Evolutionary conservation across 495 filamentous ascomycete species (phyloP), one percentile per base, ranked within the genome.

Genomic region (Aspergillus bertholletiae): DNA sequence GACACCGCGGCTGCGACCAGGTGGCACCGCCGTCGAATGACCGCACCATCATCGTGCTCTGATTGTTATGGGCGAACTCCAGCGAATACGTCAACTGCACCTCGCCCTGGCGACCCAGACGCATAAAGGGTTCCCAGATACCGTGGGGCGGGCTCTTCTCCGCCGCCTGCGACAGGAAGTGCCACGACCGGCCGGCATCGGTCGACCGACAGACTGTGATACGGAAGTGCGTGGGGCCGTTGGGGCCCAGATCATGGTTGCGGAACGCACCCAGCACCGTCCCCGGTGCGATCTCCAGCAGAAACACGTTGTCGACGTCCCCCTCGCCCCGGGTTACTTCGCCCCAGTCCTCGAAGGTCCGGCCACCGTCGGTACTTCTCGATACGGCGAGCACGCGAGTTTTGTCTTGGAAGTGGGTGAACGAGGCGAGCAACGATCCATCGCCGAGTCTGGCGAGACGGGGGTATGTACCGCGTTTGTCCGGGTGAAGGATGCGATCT

Each of bases 121-220:
- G 68, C 73, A 85, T 72, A 59, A 85, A 84, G 2, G 83, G 82
- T 58, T 87, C 84, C 84, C 82, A 85, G 30, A 80, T 74, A 0
- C 82, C 82, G 11, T 80, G 62, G 0, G 76, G 74, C 1, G 69
- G 59, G 7, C 58, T 62, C 32, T 71, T 71, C 49, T 74, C 68
- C 8, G 67, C 74, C 9, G 82, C 78, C 49, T 83, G 80, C n/a
- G 78, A 75, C 0, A 80, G 71, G 60, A 74, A 86, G 3, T 49
- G 49, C 84, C 83, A 87, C 1, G 66, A 72, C 1, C 59, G 66
- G 1, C 82, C 84, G 43, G 71, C 73, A 58, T 87, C 81, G 11
- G 54, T 65, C 22, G 81, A 84, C 34, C 74, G 70, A 58, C 79
- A 86, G 13, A 86, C 74, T 0, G 80, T 84, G 61, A 87, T 86